These are phyloP conservation scores for Sporothrix schenckii DNA, from an alignment of 2,329 filamentous ascomycete genomes.

Conservation along the genomic window DNA sequence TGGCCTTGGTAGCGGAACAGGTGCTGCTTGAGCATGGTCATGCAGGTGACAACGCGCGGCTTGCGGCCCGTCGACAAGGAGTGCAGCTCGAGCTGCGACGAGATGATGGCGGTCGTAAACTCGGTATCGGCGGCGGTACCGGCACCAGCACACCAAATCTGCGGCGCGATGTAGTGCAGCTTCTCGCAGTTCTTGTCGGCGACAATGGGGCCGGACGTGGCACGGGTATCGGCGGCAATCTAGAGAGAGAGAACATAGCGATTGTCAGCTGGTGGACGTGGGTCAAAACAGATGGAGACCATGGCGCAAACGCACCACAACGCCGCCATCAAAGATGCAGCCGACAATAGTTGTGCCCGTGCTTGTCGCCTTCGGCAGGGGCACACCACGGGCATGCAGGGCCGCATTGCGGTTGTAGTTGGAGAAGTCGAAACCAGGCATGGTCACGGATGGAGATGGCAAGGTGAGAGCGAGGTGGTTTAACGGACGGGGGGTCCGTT, in stretches of 20 bases:
- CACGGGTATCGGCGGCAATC: slow-evolving; percentile 98
- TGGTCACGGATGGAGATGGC: slow-evolving; percentile 52
- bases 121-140: slow-evolving; percentile 98
- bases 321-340: slow-evolving; percentile 93
- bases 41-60: slow-evolving; percentile 96
- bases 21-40: slow-evolving; percentile 99
- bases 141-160: slow-evolving; percentile 98
- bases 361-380: slow-evolving; percentile 94
- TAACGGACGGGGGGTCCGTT: neutral
- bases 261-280: neutral
- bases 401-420: slow-evolving; percentile 99
- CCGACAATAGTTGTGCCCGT: slow-evolving; percentile 99
- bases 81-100: slow-evolving; percentile 97
- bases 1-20: slow-evolving; percentile 98
- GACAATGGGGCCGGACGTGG: slow-evolving; percentile 95
- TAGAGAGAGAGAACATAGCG: slow-evolving; percentile 43
- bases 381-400: slow-evolving; percentile 89
- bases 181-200: slow-evolving; percentile 99
- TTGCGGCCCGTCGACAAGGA: slow-evolving; percentile 93
- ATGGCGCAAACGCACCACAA: slow-evolving; percentile 71
- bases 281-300: neutral
- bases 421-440: slow-evolving; percentile 99
- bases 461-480: neutral
- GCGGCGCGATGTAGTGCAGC: slow-evolving; percentile 96
- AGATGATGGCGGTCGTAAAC: slow-evolving; percentile 98